These are phyloP conservation scores for Uncinocarpus reesii DNA, from an alignment of 2,329 filamentous ascomycete genomes.

Conservation along the genomic window DNA sequence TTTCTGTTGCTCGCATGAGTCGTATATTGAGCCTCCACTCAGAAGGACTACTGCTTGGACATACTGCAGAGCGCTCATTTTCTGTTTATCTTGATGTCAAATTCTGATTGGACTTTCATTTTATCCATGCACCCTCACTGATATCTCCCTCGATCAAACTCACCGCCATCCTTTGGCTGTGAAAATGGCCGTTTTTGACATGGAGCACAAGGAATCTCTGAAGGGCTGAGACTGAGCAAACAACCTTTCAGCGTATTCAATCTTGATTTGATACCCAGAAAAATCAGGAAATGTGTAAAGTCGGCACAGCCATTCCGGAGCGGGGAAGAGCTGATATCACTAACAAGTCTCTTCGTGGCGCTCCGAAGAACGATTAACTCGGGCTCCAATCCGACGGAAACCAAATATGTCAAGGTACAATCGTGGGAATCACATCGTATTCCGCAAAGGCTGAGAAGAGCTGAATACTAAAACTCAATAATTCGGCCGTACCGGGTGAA, in stretches of 20 bases:
- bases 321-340: not conserved
- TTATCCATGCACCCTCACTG: not conserved
- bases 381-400: not conserved
- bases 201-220: not conserved
- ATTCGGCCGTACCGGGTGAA: too few relatives aligned
- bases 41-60: not conserved
- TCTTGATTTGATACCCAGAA: not conserved
- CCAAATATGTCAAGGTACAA: not conserved
- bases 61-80: not conserved
- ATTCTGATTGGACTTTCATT: conserved; percentile 1
- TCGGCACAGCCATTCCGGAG: not conserved
- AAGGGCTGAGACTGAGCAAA: not conserved
- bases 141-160: not conserved
- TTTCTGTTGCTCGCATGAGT: not conserved
- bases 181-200: not conserved
- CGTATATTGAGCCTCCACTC: not conserved
- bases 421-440: conserved; percentile 4
- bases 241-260: not conserved
- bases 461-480: not conserved
- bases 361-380: not conserved
- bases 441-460: not conserved
- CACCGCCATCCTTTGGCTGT: not conserved
- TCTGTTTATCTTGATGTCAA: not conserved
- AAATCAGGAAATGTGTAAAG: not conserved
- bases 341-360: not conserved